Base-by-base conservation (phyloP, 495 filamentous ascomycete genomes). In the Sphaerosporella brunnea region DNA sequence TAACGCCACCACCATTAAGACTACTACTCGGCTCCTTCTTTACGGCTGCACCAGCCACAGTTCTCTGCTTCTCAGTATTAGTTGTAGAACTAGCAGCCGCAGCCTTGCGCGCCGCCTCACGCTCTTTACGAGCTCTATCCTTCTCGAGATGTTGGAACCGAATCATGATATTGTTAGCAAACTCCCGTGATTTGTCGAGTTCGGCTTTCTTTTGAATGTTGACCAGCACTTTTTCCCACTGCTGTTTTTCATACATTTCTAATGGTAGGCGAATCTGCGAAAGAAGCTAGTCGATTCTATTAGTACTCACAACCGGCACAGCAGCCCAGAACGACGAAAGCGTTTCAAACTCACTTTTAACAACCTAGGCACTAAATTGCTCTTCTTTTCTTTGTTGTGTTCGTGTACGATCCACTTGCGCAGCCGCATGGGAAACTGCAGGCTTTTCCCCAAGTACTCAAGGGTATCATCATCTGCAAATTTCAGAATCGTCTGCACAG, bases 401-500 rank as follows among this genome's bases (percentile, higher is more conserved):
- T 59, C 56, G 19, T 51, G 35, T n/a, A 56, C 53, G 46, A 59
- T 55, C 55, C 56, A 59, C 23, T 59, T 59, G 26, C 56, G 58
- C 19, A 59, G 35, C 53, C 52, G 48, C 37, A 54, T 53, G 10
- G 55, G 48, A 36, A 59, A 59, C 52, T 59, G 56, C 23, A 55
- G 51, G 25, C 52, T 59, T 25, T 50, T 54, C 16, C 56, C 56
- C 23, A 59, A 41, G 36, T 48, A 49, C 26, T 44, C 52, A 24
- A 59, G 46, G 24, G 58, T 54, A 39, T 48, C 36, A 46, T 59
- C 52, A 45, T 59, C 56, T 23, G 51, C 56, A 46, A 47, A 51
- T 36, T 59, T 59, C 43, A 59, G 40, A 26, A 59, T 59, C 7
- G 56, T 51, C 43, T 45, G 47, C n/a, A 59, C 51, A 50, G 58